Percentiles rank a stretch among this genome's conserved stretches.
These are phyloP conservation scores for Lignosus rhinocerotis DNA, from an alignment of 1,284 basidiomycete genomes.

Conservation along the genomic window DNA sequence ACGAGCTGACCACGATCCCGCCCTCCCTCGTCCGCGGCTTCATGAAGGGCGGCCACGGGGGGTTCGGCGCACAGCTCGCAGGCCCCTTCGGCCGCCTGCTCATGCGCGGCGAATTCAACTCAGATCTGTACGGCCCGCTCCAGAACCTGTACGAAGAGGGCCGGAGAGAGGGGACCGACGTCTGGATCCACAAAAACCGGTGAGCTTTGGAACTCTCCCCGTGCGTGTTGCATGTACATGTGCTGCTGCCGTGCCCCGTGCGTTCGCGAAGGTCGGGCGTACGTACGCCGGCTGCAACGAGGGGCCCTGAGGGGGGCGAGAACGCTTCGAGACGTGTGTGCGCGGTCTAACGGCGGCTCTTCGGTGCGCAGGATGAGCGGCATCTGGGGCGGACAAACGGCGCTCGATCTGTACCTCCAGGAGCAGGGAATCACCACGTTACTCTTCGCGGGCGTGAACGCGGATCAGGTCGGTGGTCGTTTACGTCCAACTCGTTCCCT, in stretches of 20 bases:
- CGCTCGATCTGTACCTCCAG: conserved; percentile 60
- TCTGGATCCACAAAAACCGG: conserved; percentile 76
- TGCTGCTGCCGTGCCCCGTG: not conserved
- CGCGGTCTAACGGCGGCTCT: not conserved
- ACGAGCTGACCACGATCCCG: conserved; percentile 61
- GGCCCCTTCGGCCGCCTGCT: conserved; percentile 57
- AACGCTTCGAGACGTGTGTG: not conserved
- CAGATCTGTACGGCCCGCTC: conserved; percentile 61
- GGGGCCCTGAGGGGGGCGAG: no score
- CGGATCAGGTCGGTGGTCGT: conserved; percentile 53
- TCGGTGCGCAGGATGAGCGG: conserved; percentile 56
- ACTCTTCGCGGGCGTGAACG: conserved; percentile 66
- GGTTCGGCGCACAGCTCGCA: conserved; percentile 59
- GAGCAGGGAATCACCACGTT: conserved; percentile 64
- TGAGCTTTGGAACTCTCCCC: conserved; percentile 25
- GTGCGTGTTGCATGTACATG: not conserved
- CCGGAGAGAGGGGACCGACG: conserved; percentile 53
- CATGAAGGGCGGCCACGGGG: conserved; percentile 48
- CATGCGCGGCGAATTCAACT: conserved; percentile 58
- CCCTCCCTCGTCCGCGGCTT: conserved; percentile 56
- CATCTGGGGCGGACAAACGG: conserved; percentile 61
- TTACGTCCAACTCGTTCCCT: not conserved
- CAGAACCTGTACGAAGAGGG: conserved; percentile 57
- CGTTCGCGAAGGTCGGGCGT: not conserved
- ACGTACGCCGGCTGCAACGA: not conserved